A percentile compares a stretch with the other conserved stretches of the same genome.
phyloP scores from a whole-genome alignment of 83 land plant species.

The Picea abies region DNA sequence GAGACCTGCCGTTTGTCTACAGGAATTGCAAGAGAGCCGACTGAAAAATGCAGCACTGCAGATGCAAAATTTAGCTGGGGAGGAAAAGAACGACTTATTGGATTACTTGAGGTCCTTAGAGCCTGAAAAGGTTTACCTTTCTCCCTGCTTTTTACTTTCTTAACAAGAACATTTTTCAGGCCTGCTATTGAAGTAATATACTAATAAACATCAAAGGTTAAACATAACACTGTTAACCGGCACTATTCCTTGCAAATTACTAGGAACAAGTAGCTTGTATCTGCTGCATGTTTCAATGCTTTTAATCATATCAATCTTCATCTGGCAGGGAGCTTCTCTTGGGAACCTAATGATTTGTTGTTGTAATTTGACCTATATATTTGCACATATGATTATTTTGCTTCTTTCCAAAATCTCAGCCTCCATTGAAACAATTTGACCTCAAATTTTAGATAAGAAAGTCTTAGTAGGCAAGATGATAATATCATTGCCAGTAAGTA shows the following conservation, averaged over 20 bases:
- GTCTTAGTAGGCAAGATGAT: no score
- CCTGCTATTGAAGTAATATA: neutral
- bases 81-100: constrained; percentile 86
- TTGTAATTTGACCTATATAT: no score
- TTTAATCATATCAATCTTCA: neutral
- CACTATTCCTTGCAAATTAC: neutral
- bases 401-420: no score
- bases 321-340: no score
- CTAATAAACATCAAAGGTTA: neutral
- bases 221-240: neutral
- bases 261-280: neutral
- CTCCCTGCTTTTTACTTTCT: neutral
- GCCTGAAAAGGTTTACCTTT: constrained; percentile 82
- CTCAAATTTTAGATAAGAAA: no score
- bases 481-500: no score
- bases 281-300: neutral
- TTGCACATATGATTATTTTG: no score
- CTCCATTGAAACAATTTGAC: no score
- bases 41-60: constrained; percentile 75
- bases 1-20: neutral
- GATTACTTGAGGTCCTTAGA: constrained; percentile 83
- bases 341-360: no score
- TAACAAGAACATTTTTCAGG: neutral
- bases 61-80: constrained; percentile 88
- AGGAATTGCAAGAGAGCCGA: constrained; percentile 83